Conservation (phyloP, 2,329 filamentous ascomycete species). For the Fusarium robinianum region DNA sequence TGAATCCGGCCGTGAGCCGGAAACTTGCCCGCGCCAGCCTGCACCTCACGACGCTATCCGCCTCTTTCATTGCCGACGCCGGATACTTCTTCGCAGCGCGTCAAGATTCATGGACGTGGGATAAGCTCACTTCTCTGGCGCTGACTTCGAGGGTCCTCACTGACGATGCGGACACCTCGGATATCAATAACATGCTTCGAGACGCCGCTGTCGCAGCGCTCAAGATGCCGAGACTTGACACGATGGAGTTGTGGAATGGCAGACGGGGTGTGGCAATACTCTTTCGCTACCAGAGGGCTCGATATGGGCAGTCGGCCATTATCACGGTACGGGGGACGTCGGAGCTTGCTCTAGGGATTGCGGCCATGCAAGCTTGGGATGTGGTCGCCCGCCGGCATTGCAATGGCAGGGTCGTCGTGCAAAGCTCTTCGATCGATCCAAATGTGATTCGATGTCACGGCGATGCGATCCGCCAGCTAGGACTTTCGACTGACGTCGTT, state of each 20-base stretch:
- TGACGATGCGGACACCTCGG: slow-evolving; percentile 17
- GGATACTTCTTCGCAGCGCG: slow-evolving; percentile 37
- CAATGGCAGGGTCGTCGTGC: slow-evolving; percentile 17
- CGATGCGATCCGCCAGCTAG: slow-evolving; percentile 33
- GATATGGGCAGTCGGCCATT: slow-evolving; percentile 22
- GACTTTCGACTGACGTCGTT: slow-evolving; percentile 24
- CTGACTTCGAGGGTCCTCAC: slow-evolving; percentile 40
- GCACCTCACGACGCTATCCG: slow-evolving; percentile 36
- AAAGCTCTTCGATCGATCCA: slow-evolving; percentile 24
- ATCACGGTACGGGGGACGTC: slow-evolving; percentile 35
- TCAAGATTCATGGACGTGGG: slow-evolving; percentile 36
- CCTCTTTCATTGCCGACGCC: slow-evolving; percentile 41
- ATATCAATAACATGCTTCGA: slow-evolving; percentile 37
- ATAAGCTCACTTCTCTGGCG: slow-evolving; percentile 38
- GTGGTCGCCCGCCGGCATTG: slow-evolving; percentile 26
- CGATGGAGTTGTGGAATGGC: slow-evolving; percentile 43
- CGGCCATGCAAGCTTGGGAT: slow-evolving; percentile 33
- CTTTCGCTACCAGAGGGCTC: slow-evolving; percentile 31
- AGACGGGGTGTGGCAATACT: slow-evolving; percentile 31
- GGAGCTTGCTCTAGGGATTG: slow-evolving; percentile 19
- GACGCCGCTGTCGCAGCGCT: slow-evolving; percentile 32
- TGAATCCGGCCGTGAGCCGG: slow-evolving; percentile 33
- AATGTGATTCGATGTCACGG: slow-evolving; percentile 23
- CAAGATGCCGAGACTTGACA: slow-evolving; percentile 39
- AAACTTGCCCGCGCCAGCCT: slow-evolving; percentile 39